These are phyloP conservation scores for Pseudonitzschia pungens DNA, from an alignment of 108 stramenopile species.

Conservation along the genomic window DNA sequence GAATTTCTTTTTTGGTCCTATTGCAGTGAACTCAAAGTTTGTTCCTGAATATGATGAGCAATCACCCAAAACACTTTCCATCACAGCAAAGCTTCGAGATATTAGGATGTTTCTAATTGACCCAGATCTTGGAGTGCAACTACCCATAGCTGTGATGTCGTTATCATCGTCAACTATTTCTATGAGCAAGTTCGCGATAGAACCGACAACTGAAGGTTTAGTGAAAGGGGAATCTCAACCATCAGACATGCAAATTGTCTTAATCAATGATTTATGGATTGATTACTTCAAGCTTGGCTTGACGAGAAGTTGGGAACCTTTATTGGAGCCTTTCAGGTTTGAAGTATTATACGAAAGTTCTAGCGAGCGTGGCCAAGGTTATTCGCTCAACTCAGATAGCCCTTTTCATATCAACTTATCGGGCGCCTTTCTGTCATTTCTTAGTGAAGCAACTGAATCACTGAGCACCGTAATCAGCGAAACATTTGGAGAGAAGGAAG, in stretches of 20 bases:
- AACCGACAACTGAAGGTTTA: constrained; percentile 17
- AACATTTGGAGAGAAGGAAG: constrained; percentile 30
- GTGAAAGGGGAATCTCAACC: constrained; percentile 26
- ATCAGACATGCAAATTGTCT: constrained; percentile 46
- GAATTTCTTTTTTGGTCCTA: constrained; percentile 32
- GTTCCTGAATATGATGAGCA: constrained; percentile 26
- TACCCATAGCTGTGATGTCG: constrained; percentile 51
- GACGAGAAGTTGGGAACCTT: constrained; percentile 93
- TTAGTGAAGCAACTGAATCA: constrained; percentile 72
- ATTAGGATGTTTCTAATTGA: constrained; percentile 69
- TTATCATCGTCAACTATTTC: constrained; percentile 49
- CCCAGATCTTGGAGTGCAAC: constrained; percentile 73
- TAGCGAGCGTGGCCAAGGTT: constrained; percentile 59
- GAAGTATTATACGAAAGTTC: constrained; percentile 66
- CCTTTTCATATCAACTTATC: constrained; percentile 88
- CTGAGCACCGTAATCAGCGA: constrained; percentile 37
- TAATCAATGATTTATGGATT: constrained; percentile 63
- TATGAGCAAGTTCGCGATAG: constrained; percentile 49
- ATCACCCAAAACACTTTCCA: constrained; percentile 41
- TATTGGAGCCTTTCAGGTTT: constrained; percentile 85
- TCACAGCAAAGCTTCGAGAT: constrained; percentile 46
- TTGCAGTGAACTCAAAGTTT: constrained; percentile 24
- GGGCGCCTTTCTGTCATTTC: constrained; percentile 77
- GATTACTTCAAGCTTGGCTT: constrained; percentile 93
- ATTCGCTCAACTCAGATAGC: constrained; percentile 63